Conservation (phyloP, 2,329 filamentous ascomycete genomes). For the Fusarium pseudonygamai region DNA sequence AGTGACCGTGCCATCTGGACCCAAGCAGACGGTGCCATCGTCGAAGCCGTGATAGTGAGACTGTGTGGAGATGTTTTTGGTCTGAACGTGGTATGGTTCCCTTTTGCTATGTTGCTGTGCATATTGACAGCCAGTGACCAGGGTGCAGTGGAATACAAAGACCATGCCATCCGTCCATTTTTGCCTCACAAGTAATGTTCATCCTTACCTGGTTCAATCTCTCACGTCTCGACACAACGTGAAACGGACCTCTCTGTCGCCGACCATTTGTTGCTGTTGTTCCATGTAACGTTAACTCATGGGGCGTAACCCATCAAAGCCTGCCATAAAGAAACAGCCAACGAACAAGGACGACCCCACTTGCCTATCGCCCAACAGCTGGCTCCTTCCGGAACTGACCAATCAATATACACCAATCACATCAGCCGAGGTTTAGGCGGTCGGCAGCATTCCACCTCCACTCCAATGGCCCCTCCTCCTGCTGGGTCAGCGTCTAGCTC, state of each 20-base stretch:
- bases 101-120: conserved; percentile 25
- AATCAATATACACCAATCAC: conserved; percentile 26
- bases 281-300: conserved; percentile 45
- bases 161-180: conserved; percentile 32
- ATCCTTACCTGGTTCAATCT: conserved; percentile 34
- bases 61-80: conserved; percentile 26
- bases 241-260: conserved; percentile 16
- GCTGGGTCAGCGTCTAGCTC: conserved; percentile 38
- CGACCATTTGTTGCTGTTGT: conserved; percentile 16
- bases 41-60: conserved; percentile 15
- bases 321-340: conserved; percentile 33
- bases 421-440: conserved; percentile 41
- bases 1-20: conserved; percentile 21
- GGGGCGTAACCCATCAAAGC: conserved; percentile 12
- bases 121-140: conserved; percentile 25
- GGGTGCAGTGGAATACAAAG: conserved; percentile 32
- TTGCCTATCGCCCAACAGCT: background rate
- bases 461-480: conserved; percentile 39
- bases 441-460: conserved; percentile 31
- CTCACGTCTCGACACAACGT: conserved; percentile 31
- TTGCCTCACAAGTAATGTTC: conserved; percentile 17
- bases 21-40: conserved; percentile 32
- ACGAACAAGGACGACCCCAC: conserved; percentile 16
- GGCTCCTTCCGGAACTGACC: conserved; percentile 9
- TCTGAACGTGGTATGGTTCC: conserved; percentile 24